Base-by-base conservation (phyloP, 768 basidiomycete genomes). In the Xerocomus spinulosus region DNA sequence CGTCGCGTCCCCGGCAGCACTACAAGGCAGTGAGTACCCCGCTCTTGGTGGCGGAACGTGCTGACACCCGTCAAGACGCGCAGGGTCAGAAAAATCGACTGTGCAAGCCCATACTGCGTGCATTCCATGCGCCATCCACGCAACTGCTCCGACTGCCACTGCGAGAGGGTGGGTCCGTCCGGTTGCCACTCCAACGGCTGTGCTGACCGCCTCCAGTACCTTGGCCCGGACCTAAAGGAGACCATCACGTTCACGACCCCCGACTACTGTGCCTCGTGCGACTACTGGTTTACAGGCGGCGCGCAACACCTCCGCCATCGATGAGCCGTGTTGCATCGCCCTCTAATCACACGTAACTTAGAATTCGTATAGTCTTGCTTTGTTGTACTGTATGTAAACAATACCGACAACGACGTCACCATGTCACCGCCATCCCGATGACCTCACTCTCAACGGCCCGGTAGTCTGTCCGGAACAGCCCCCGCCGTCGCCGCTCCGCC, bases 381-480 rank as follows among this genome's bases (percentile, higher is more conserved):
- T 64, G 57, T 47, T 65, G 53, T 42, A 42, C 33, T 56, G 53
- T 58, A 55, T 49, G 50, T 60, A 52, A 36, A 48, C 18, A 21
- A 42, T 26, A 25, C 36, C 50, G 10, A 51, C 53, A 44, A 54
- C 54, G 50, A 54, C 41, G 49, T 67, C 44, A 87, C 85, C 86
- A 87, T 53, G 85, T 82, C 5, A 88, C 87, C 7, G 82, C 80
- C 33, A 87, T 66, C 18, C 88, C 90, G 32, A 85, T 69, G 18
- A 90, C 81, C 57, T 92, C 89, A 68, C 83, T 89, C 67, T 88
- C 88, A 2, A 96, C 91, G 23, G 87, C 87, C 49, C 81, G 77
- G 63, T 92, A 95, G 60, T 79, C 70, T 3, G 93, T 95, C 63
- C 91, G 75, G 59, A 95, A 80, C 26, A 80, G 63, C 42, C 65